These are phyloP conservation scores for Cladosporium sp. DNA, from an alignment of 2,329 filamentous ascomycete species.

Conservation along the genomic window DNA sequence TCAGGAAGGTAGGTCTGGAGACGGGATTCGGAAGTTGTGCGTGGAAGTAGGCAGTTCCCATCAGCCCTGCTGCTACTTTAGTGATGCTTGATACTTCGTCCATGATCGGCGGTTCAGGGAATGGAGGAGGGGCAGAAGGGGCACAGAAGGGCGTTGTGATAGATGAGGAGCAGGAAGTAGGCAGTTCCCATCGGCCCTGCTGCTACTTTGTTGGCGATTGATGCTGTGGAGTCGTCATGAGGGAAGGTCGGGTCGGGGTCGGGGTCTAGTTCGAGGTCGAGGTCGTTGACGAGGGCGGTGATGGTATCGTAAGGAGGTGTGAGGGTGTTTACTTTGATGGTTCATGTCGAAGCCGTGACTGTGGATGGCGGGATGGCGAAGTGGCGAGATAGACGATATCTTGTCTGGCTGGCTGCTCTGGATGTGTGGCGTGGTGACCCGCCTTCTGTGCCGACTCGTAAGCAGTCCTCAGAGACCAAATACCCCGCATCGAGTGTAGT, in stretches of 20 bases:
- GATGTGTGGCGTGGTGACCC: background rate
- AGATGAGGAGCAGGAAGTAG: background rate
- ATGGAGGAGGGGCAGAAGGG: background rate
- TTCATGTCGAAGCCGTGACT: background rate
- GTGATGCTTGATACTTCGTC: background rate
- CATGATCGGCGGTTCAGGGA: background rate
- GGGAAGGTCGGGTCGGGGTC: background rate
- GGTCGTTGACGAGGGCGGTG: background rate
- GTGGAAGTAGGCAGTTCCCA: slow-evolving; percentile 7
- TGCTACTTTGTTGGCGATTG: slow-evolving; percentile 6
- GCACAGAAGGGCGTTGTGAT: too few species aligned
- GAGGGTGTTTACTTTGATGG: background rate
- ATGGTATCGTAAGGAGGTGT: background rate
- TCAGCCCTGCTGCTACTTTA: slow-evolving; percentile 7
- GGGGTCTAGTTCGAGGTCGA: background rate
- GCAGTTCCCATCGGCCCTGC: slow-evolving; percentile 10
- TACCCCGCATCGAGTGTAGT: slow-evolving; percentile 7
- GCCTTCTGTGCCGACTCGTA: slow-evolving; percentile 6
- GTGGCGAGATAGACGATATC: background rate
- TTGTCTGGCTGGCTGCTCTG: background rate
- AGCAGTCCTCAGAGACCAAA: slow-evolving; percentile 6
- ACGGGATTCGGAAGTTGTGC: background rate
- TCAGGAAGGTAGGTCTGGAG: background rate
- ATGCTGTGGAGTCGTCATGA: background rate
- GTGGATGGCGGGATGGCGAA: background rate